Evolutionary conservation across 805 yeast species (phyloP).

Genomic region (Lipomyces orientalis): DNA sequence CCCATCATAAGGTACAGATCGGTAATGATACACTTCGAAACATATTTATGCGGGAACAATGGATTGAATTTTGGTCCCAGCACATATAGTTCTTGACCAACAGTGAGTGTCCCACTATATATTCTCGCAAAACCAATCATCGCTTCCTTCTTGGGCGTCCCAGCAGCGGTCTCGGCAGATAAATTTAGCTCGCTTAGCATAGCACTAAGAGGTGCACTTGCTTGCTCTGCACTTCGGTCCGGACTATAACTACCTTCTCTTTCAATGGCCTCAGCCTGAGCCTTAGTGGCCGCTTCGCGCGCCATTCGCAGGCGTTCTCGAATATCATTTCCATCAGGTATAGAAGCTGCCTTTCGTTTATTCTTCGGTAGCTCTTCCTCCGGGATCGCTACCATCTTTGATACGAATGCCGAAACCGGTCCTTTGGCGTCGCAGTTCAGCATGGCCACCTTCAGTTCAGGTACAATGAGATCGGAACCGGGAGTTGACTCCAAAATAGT

Average conservation of each 20-base stretch:
- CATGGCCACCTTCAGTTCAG: slow-evolving; percentile 61
- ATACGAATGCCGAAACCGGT: slow-evolving; percentile 76
- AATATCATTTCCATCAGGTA: slow-evolving; percentile 54
- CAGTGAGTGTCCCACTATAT: slow-evolving; percentile 78
- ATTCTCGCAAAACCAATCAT: slow-evolving; percentile 88
- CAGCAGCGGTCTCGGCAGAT: slow-evolving; percentile 14
- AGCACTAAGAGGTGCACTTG: slow-evolving; percentile 36
- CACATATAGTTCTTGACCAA: slow-evolving; percentile 76
- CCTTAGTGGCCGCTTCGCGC: slow-evolving; percentile 68
- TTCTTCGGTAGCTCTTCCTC: slow-evolving; percentile 75
- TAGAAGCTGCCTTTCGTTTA: neutral
- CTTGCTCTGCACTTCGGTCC: slow-evolving; percentile 37
- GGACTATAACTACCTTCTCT: slow-evolving; percentile 39
- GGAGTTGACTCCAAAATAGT: slow-evolving; percentile 67
- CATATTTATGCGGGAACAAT: slow-evolving; percentile 58
- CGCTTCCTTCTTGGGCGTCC: slow-evolving; percentile 56
- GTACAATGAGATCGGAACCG: slow-evolving; percentile 56
- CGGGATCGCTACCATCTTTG: slow-evolving; percentile 88
- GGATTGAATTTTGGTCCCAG: slow-evolving; percentile 91
- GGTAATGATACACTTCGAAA: slow-evolving; percentile 63
- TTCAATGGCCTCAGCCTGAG: slow-evolving; percentile 45
- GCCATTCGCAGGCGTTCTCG: slow-evolving; percentile 68
- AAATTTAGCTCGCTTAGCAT: slow-evolving; percentile 36
- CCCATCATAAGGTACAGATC: slow-evolving; percentile 90
- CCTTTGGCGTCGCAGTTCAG: slow-evolving; percentile 68